phyloP scores from a whole-genome alignment of 2,329 filamentous ascomycete species.

The Cercospora sesami region DNA sequence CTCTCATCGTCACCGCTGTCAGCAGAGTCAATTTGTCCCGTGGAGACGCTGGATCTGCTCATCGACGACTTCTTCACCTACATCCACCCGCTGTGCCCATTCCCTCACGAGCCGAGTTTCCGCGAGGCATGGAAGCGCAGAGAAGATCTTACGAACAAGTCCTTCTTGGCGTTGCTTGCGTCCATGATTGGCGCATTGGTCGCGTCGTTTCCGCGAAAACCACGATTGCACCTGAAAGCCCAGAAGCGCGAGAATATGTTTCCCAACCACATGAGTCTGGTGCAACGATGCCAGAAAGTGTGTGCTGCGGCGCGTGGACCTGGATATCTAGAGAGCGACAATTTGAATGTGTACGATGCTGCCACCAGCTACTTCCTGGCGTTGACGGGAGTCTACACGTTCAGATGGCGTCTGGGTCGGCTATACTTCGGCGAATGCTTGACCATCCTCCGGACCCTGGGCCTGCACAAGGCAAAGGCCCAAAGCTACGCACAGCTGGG shows the following conservation, averaged over 20 bases:
- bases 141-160: constrained; percentile 64
- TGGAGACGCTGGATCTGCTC: constrained; percentile 66
- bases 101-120: constrained; percentile 77
- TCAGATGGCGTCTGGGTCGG: constrained; percentile 66
- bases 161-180: constrained; percentile 69
- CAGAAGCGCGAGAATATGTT: constrained; percentile 66
- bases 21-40: constrained; percentile 69
- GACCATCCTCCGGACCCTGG: constrained; percentile 67
- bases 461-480: constrained; percentile 59
- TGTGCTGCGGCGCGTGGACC: constrained; percentile 67
- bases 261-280: constrained; percentile 67
- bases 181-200: constrained; percentile 75
- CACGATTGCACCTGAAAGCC: constrained; percentile 66
- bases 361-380: constrained; percentile 76
- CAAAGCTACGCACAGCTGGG: constrained; percentile 44
- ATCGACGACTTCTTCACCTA: constrained; percentile 84
- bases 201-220: constrained; percentile 72
- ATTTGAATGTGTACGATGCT: constrained; percentile 61
- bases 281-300: constrained; percentile 69
- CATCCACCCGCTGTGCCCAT: constrained; percentile 73
- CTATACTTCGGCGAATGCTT: constrained; percentile 73
- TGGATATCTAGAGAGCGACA: constrained; percentile 55
- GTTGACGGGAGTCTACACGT: constrained; percentile 65
- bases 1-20: constrained; percentile 50
- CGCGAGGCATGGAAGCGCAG: constrained; percentile 66